Base-by-base conservation (phyloP, 352 stramenopile genomes). In the Phytopythium sindhum region DNA sequence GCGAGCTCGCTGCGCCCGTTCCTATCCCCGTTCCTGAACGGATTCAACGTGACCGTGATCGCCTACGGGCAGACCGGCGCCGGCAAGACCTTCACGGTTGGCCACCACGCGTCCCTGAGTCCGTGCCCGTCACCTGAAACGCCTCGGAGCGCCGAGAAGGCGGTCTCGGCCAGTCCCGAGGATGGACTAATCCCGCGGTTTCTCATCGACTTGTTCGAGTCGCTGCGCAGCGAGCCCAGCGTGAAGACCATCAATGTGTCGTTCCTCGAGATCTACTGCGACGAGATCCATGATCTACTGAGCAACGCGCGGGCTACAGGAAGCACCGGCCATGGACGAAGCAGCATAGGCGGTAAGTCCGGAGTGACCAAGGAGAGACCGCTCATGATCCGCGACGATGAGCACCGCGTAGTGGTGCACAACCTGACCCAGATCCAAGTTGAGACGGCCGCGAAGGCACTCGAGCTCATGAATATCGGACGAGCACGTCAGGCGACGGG, bases 211-310 rank as follows among this genome's bases (percentile, higher is more conserved):
- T 67, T 95, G 21, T 96, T 96, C 47, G 54, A 61, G 1, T 69
- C 75, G 10, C 61, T 93, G 26, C 66, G 70, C 7, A 58, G 11
- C 26, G 56, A 61, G 21, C 56, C 65, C 15, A 70, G 51, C 23
- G 78, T 87, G 44, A 74, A 82, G 33, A 68, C 70, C 54, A 70
- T 95, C 9, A 86, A 80, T 1, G 88, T 95, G 31, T 96, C 88
- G 9, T 96, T 93, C 64, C 77, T 99, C 5, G 97, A 99, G 76
- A 98, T 99, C 23, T 99, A 99, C 55, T 96, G 96, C 29, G 95
- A 99, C 74, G 96, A 99, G 63, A 97, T 99, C 57, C 89, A 97
- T 63, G 97, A 99, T 71, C 70, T 99, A 28, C 72, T 99, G 1
- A 76, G 95, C 56, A 78, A 73, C 17, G 29, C 66, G 28, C 66